Base-by-base conservation (phyloP, 352 stramenopile species). In the Lagenidium giganteum region DNA sequence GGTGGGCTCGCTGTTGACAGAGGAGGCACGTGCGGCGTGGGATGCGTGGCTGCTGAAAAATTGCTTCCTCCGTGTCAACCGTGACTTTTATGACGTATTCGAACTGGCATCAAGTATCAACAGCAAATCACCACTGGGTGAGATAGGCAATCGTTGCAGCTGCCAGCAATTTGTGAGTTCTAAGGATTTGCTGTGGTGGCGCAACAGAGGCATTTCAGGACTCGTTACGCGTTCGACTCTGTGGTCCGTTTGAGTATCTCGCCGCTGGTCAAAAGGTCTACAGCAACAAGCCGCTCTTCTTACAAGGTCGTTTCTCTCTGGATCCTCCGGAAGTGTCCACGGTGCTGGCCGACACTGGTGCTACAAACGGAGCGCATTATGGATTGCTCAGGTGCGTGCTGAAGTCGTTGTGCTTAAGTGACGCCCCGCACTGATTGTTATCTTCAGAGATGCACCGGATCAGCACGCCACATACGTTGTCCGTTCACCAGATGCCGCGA, bases 241-340 rank as follows among this genome's bases (percentile, higher is more conserved):
- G 52, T 14, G 74, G 74, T 22, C 57, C 57, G 1, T 87, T 84
- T 32, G 70, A 76, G n/a, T 26, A 80, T 17, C 52, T 87, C 9
- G 29, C 28, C 8, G 18, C 22, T 26, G 39, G 39, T 16, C 51
- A 21, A 18, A 30, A 51, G 8, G 42, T 83, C 25, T n/a, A 25
- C 3, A n/a, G 44, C 24, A 36, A 54, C 18, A 73, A 68, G 41
- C 69, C 70, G 23, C 30, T 80, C 32, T 61, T 57, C 54, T 37
- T 87, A n/a, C 74, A 84, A 20, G 70, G 66, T 3, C 60, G 74
- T 4, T 74, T 57, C 47, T 76, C 65, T 27, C 48, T 67, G 7
- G 74, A 87, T 20, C 70, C 70, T 2, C 66, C 74, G 11, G 74
- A 87, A 42, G 61, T 87, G 23, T 52, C 59, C 22, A 48, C 64